These are phyloP conservation scores for Serendipita sp. DNA, from an alignment of 768 basidiomycete genomes.

Conservation along the genomic window DNA sequence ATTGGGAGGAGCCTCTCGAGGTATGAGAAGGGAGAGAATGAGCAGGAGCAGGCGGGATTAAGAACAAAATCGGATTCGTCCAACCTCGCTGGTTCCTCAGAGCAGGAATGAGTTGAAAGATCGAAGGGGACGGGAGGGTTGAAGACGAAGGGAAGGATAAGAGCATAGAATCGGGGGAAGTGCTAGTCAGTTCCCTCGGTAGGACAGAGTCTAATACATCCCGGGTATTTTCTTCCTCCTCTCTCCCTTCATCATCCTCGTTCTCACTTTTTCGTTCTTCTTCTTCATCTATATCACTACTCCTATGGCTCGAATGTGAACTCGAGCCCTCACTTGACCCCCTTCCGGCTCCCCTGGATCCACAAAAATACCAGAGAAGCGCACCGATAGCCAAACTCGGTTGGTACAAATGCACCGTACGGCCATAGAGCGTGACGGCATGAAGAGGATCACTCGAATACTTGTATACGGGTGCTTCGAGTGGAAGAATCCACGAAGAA, in stretches of 20 bases:
- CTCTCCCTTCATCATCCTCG: not conserved
- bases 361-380: slow-evolving; percentile 1
- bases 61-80: not conserved
- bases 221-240: not conserved
- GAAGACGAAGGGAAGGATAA: too few species aligned
- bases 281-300: too few species aligned
- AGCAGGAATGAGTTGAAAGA: not conserved
- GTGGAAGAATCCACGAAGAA: not conserved
- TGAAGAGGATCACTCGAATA: not conserved
- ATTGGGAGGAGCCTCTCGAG: too few species aligned
- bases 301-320: too few species aligned
- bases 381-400: not conserved
- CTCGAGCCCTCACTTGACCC: too few species aligned
- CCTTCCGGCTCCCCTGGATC: too few species aligned
- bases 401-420: not conserved
- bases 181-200: too few species aligned
- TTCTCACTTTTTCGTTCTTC: too few species aligned
- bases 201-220: not conserved
- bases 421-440: not conserved
- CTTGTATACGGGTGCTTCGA: not conserved
- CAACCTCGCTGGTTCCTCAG: not conserved
- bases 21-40: too few species aligned
- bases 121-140: too few species aligned
- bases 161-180: too few species aligned
- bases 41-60: not conserved